Conservation (phyloP, 2,329 filamentous ascomycete species). For the Diaporthe sp. region DNA sequence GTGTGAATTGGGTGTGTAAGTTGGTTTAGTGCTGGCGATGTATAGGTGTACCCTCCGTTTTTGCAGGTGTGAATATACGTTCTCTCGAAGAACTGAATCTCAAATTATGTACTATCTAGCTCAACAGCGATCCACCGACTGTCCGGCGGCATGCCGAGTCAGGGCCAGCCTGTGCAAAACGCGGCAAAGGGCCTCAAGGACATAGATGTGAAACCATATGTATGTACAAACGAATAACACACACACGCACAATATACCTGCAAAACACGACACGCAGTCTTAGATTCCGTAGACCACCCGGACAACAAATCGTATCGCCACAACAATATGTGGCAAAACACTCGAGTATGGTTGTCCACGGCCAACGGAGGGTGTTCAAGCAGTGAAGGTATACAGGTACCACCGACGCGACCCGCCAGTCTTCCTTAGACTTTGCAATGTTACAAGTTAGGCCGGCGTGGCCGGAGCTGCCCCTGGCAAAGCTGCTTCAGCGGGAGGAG, state of each 20-base stretch:
- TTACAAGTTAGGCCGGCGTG: background rate
- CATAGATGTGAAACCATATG: constrained; percentile 14
- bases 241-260: background rate
- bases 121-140: background rate
- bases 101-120: constrained; percentile 26
- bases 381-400: background rate
- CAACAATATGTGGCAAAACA: background rate
- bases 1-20: no score
- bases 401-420: background rate
- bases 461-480: background rate
- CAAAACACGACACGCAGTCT: background rate
- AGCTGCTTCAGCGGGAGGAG: constrained; percentile 1
- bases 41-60: no score
- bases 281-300: no score
- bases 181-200: background rate
- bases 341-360: background rate
- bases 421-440: background rate
- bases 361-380: background rate
- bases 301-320: background rate
- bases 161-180: constrained; percentile 18
- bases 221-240: constrained; percentile 29
- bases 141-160: background rate
- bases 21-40: no score
- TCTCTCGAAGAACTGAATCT: background rate
- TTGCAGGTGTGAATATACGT: no score